These are phyloP conservation scores for Salix brachista DNA, from an alignment of 345 rosid species.

Conservation along the genomic window DNA sequence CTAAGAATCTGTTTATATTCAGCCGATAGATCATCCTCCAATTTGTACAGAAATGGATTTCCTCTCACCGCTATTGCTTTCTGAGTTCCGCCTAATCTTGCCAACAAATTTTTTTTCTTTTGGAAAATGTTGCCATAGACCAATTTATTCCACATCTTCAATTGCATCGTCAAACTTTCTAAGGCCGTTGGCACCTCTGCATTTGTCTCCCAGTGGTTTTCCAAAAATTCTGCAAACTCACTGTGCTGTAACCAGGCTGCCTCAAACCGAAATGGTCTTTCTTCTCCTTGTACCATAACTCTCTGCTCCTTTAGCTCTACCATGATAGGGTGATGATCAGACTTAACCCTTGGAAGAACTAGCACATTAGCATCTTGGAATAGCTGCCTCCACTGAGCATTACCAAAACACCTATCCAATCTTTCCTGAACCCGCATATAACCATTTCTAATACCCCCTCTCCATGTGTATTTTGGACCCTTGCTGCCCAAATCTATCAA, in stretches of 20 bases:
- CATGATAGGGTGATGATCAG: not conserved
- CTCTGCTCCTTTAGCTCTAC: not conserved
- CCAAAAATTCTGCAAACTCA: not conserved
- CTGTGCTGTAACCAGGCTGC: not conserved
- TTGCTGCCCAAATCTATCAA: too few relatives aligned
- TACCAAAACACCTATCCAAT: not conserved
- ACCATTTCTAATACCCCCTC: not conserved
- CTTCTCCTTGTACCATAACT: too few relatives aligned
- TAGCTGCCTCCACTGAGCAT: too few relatives aligned
- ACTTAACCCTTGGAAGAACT: not conserved
- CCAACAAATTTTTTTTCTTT: fast-evolving
- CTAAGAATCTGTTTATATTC: not conserved
- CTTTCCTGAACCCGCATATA: not conserved
- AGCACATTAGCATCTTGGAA: not conserved
- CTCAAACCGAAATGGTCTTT: not conserved
- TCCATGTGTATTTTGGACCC: not conserved
- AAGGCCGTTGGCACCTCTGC: not conserved
- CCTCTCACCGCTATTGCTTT: not conserved
- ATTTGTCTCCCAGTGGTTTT: not conserved
- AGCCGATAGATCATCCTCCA: not conserved
- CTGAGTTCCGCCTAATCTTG: not conserved
- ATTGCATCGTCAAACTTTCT: fast-evolving
- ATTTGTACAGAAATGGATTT: fast-evolving
- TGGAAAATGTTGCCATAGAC: not conserved
- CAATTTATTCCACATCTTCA: not conserved